These are phyloP conservation scores for Aspergillus olivimuriae DNA, from an alignment of 495 filamentous ascomycete genomes.

Conservation along the genomic window DNA sequence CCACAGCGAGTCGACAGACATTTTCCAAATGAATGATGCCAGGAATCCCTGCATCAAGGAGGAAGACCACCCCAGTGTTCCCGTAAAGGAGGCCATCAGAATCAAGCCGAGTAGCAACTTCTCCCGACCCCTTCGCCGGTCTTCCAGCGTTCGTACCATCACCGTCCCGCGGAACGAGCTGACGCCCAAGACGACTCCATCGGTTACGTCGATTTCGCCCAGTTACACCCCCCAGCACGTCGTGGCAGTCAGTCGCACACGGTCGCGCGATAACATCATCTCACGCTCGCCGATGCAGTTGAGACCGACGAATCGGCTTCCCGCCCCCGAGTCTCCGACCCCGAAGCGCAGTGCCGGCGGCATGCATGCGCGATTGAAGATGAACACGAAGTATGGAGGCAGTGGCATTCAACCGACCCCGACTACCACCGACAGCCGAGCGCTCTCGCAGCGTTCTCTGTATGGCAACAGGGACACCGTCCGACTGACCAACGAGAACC, in stretches of 20 bases:
- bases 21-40: neutral
- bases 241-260: conserved; percentile 1
- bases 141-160: conserved; percentile 25
- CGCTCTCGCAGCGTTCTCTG: conserved; percentile 26
- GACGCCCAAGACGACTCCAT: neutral
- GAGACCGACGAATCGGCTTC: conserved; percentile 16
- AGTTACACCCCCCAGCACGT: neutral
- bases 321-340: conserved; percentile 27
- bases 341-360: conserved; percentile 16
- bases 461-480: conserved; percentile 16
- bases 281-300: conserved; percentile 24
- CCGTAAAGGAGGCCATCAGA: neutral
- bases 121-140: conserved; percentile 30
- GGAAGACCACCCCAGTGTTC: no score
- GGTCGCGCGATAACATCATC: neutral
- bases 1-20: conserved; percentile 41
- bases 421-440: conserved; percentile 16
- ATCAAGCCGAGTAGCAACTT: conserved; percentile 18
- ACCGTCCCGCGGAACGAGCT: conserved; percentile 14
- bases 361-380: conserved; percentile 18
- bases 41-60: neutral
- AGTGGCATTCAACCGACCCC: conserved; percentile 30
- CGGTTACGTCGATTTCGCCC: neutral
- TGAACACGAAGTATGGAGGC: conserved; percentile 28
- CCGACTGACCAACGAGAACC: conserved; percentile 29